These are phyloP conservation scores for Cladosporium sp. DNA, from an alignment of 2,329 filamentous ascomycete species.

Conservation along the genomic window DNA sequence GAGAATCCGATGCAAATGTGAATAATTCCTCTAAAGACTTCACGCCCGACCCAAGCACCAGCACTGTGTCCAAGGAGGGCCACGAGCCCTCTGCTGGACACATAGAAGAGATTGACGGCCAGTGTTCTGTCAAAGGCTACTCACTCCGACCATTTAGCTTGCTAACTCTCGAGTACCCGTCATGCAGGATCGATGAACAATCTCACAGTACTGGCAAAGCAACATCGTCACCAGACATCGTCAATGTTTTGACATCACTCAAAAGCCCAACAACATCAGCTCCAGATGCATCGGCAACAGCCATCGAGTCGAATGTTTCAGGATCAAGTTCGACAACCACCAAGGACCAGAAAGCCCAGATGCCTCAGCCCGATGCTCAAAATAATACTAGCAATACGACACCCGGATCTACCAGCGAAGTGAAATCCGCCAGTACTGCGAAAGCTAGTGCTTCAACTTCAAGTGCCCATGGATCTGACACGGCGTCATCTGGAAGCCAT, in stretches of 20 bases:
- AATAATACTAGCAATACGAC: not conserved
- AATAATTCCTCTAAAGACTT: not conserved
- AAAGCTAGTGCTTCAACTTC: not conserved
- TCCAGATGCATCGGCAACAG: too few species aligned
- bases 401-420: not conserved
- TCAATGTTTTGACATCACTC: too few species aligned
- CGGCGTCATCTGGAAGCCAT: not conserved
- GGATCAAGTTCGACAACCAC: too few species aligned
- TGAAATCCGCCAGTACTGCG: not conserved
- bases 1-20: not conserved
- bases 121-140: too few species aligned
- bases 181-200: not conserved
- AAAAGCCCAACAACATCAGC: too few species aligned
- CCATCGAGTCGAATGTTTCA: too few species aligned
- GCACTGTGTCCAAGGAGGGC: too few species aligned
- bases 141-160: too few species aligned
- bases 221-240: not conserved
- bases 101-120: too few species aligned
- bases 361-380: not conserved
- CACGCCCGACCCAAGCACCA: not conserved
- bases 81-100: too few species aligned
- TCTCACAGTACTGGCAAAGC: not conserved
- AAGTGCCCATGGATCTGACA: not conserved
- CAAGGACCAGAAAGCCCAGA: too few species aligned
- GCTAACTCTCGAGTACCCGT: too few species aligned